A percentile compares a stretch with the other conserved stretches of the same genome.
These are phyloP conservation scores for Aspergillus jensenii DNA, from an alignment of 2,329 filamentous ascomycete genomes.

Conservation along the genomic window DNA sequence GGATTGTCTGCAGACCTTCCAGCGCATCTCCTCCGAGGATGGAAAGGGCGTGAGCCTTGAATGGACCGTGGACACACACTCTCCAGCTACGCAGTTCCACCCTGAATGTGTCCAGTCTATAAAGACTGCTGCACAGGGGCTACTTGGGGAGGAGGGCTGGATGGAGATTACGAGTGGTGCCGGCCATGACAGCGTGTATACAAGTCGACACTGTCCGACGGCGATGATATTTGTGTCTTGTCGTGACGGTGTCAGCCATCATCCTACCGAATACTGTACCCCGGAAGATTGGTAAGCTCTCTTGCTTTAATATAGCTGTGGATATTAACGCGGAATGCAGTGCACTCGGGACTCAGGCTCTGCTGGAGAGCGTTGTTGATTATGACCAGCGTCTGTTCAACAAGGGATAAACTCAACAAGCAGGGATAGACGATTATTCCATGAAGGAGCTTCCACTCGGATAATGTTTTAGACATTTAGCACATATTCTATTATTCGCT, in stretches of 20 bases:
- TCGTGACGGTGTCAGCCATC: constrained; percentile 58
- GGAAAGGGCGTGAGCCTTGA: constrained; percentile 51
- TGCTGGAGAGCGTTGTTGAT: constrained; percentile 49
- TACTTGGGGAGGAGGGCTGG: constrained; percentile 51
- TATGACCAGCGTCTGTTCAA: constrained; percentile 21
- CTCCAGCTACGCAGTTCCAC: constrained; percentile 61
- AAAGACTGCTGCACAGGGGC: constrained; percentile 52
- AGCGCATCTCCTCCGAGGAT: constrained; percentile 54
- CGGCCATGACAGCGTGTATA: constrained; percentile 61
- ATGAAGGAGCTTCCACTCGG: too few relatives aligned
- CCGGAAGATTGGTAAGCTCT: constrained; percentile 41
- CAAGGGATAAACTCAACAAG: too few relatives aligned
- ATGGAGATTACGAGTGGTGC: constrained; percentile 57
- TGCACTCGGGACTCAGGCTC: constrained; percentile 42
- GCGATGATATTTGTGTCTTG: constrained; percentile 66
- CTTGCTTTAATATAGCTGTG: neutral
- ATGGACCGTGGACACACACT: constrained; percentile 60
- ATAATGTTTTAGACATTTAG: too few relatives aligned
- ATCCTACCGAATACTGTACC: constrained; percentile 58
- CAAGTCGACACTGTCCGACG: constrained; percentile 55
- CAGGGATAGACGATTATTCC: too few relatives aligned
- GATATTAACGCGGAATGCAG: constrained; percentile 11
- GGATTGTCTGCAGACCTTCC: constrained; percentile 56
- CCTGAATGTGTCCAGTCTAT: constrained; percentile 62
- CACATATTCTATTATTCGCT: too few relatives aligned